These are phyloP conservation scores for Mycena polygramma DNA, from an alignment of 768 basidiomycete species.

Conservation along the genomic window DNA sequence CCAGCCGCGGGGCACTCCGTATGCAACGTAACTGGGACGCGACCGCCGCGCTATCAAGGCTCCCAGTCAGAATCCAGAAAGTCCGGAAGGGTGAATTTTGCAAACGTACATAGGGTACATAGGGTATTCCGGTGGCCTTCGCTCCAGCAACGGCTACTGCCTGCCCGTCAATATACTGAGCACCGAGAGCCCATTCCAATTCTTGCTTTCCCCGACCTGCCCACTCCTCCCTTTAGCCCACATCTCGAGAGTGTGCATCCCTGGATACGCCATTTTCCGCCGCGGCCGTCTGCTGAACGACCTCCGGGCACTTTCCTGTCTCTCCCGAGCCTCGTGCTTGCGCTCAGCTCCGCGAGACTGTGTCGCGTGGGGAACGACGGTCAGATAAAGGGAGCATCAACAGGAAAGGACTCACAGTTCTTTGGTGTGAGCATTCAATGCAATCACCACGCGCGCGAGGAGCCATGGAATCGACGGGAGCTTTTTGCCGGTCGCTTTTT, in stretches of 20 bases:
- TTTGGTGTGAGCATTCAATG: constrained; percentile 46
- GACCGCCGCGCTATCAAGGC: no score
- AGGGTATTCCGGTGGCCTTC: no score
- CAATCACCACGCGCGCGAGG: constrained; percentile 43
- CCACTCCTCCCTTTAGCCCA: constrained; percentile 42
- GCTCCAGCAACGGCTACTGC: constrained; percentile 15
- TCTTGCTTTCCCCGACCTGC: constrained; percentile 5
- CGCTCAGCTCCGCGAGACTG: constrained; percentile 44
- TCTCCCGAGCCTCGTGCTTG: constrained; percentile 39
- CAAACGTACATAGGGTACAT: no score
- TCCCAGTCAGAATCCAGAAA: no score
- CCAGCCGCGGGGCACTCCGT: no score
- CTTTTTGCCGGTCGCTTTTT: constrained; percentile 25
- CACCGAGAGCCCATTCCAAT: constrained; percentile 48
- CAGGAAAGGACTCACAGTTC: constrained; percentile 44
- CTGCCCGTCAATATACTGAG: constrained; percentile 43
- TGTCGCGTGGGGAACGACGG: constrained; percentile 14
- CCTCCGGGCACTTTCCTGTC: constrained; percentile 39
- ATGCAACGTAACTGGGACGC: no score
- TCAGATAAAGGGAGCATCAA: no score
- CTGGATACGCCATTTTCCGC: constrained; percentile 40
- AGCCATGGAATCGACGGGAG: constrained; percentile 47
- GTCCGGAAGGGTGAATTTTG: no score
- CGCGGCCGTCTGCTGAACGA: constrained; percentile 40
- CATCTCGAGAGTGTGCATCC: constrained; percentile 43